Evolutionary conservation across 2,329 filamentous ascomycete species (phyloP).

Genomic region (Arthrobotrys conoides): DNA sequence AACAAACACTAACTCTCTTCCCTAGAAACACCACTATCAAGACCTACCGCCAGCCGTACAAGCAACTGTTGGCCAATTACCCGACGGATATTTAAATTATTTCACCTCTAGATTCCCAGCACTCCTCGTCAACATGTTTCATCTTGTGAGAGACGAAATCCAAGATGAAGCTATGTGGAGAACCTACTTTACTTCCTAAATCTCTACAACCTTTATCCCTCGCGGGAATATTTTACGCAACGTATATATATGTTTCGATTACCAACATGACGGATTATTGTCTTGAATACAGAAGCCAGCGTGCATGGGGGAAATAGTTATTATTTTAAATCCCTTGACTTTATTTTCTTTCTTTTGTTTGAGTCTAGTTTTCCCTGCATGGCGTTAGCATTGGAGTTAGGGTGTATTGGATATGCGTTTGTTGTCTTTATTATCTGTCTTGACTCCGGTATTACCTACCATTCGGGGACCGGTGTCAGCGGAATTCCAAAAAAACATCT

Average conservation of each 20-base stretch:
- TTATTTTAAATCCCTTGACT: constrained; percentile 23
- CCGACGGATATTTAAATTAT: constrained; percentile 85
- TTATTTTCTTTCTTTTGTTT: constrained; percentile 23
- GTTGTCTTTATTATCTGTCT: constrained; percentile 8
- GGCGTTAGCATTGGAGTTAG: constrained; percentile 53
- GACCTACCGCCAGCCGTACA: constrained; percentile 89
- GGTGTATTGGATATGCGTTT: constrained; percentile 34
- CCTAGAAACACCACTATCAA: constrained; percentile 90
- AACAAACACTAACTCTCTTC: constrained; percentile 1
- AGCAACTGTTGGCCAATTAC: constrained; percentile 78
- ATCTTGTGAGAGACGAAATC: constrained; percentile 68
- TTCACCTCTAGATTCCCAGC: constrained; percentile 86
- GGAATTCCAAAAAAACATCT: constrained; percentile 30
- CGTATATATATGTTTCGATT: constrained; percentile 39
- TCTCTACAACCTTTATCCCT: constrained; percentile 23
- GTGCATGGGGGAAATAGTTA: constrained; percentile 38
- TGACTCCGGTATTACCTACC: background rate
- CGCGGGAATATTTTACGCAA: constrained; percentile 34
- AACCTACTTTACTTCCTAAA: constrained; percentile 56
- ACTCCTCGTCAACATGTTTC: constrained; percentile 73
- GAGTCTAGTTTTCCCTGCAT: constrained; percentile 27
- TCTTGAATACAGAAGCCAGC: constrained; percentile 45
- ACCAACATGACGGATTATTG: constrained; percentile 33
- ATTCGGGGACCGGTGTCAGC: background rate
- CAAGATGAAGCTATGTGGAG: constrained; percentile 58